Base-by-base conservation (phyloP, 495 filamentous ascomycete species). In the Talaromyces trachyspermus region DNA sequence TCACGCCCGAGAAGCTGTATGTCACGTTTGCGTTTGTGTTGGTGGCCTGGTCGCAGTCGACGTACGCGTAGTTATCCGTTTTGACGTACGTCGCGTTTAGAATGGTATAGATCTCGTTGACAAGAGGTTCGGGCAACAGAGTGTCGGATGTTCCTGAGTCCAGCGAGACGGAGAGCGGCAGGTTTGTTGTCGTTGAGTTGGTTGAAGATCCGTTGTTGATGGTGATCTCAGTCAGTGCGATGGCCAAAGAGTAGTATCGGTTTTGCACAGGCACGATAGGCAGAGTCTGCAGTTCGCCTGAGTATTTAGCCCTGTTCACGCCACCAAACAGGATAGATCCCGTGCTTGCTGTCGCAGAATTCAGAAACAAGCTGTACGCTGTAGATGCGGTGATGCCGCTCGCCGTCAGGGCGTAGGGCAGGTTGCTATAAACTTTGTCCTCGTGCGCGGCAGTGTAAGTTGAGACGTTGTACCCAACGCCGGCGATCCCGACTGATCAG, bases 271-370 rank as follows among this genome's bases (percentile, higher is more conserved):
- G 60, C 44, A 85, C 72, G 52, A 95, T 74, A 6, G 89, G 88
- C 0, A 95, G 69, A 9, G 81, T 88, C 27, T 72, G 63, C 3
- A 95, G 79, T 2, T 67, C 54, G 26, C 85, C 86, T 0, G 56
- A 56, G 68, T 83, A 95, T 56, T 86, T 83, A 10, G 73, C 82
- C 8, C 78, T 83, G 68, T 95, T 84, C 49, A 95, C 77, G 43
- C 89, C 89, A 19, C 89, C 89, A 55, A 95, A 95, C 11, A 95
- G 74, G 49, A 95, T 83, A 53, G 74, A 80, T 23, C 89, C 89
- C n/a, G 72, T 81, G 53, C 68, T 71, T 18, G 79, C 69, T 47
- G 81, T 72, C 1, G 89, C 72, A 53, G 90, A 86, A 67, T 95
- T 88, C 23, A 95, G 73, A 88, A 88, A 95, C 0, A 95, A 63